Evolutionary conservation across 805 yeast genomes (phyloP).

Genomic region (Cyberlindnera mrakii): DNA sequence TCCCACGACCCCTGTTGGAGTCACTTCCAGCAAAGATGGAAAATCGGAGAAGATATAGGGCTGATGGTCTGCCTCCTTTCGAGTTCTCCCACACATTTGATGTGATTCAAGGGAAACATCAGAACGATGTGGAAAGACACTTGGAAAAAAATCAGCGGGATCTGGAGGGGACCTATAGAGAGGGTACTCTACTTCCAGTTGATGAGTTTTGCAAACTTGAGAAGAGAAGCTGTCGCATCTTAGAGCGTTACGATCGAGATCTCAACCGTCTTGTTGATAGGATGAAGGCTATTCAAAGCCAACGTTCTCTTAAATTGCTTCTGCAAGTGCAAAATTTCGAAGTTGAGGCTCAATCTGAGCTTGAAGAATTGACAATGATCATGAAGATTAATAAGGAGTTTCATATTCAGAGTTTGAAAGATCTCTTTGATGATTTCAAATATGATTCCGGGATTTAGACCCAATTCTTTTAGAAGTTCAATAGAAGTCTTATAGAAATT

Average conservation of each 20-base stretch:
- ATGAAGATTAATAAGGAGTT: not conserved
- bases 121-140: no score
- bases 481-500: no score
- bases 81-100: no score
- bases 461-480: not conserved
- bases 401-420: not conserved
- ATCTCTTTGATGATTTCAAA: not conserved
- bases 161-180: not conserved
- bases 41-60: no score
- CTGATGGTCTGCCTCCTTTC: no score
- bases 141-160: not conserved
- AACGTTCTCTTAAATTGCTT: no score
- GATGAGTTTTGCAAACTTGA: not conserved
- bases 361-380: not conserved
- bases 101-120: no score
- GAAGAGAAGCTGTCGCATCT: not conserved
- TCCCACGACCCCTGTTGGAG: no score
- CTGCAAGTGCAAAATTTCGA: no score
- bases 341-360: not conserved
- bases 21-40: no score
- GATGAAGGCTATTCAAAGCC: not conserved
- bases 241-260: not conserved
- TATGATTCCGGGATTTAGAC: not conserved
- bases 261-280: not conserved
- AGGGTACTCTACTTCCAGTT: not conserved